A percentile compares a stretch with the other conserved stretches of the same genome.
Conservation (phyloP, 2,329 filamentous ascomycete species). For the Dendrostoma leiphaemia region DNA sequence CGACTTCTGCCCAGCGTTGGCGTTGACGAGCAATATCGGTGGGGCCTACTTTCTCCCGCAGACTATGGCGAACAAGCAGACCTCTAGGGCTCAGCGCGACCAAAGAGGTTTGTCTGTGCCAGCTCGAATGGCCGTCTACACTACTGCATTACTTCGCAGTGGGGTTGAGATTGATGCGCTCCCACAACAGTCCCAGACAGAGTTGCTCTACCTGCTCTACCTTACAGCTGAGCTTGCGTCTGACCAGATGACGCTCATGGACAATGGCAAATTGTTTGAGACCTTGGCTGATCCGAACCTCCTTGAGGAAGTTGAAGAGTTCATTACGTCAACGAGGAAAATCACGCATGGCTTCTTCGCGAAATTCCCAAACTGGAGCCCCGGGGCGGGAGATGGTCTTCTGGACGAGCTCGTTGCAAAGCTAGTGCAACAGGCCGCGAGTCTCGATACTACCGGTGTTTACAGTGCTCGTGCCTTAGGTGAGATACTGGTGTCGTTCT, state of each 20-base stretch:
- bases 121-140: slow-evolving; percentile 73
- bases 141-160: slow-evolving; percentile 52
- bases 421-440: slow-evolving; percentile 41
- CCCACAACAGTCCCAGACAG: slow-evolving; percentile 41
- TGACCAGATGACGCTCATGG: slow-evolving; percentile 51
- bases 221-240: slow-evolving; percentile 50
- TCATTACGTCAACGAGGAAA: slow-evolving; percentile 40
- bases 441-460: slow-evolving; percentile 41
- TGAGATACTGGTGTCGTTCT: slow-evolving; percentile 46
- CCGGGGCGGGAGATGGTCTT: slow-evolving; percentile 29
- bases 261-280: slow-evolving; percentile 46
- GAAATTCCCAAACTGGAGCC: slow-evolving; percentile 36
- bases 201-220: slow-evolving; percentile 50
- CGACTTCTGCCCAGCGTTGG: slow-evolving; percentile 60
- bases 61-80: neutral
- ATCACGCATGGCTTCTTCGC: slow-evolving; percentile 34
- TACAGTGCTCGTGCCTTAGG: slow-evolving; percentile 54
- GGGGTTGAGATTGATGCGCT: slow-evolving; percentile 38
- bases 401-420: slow-evolving; percentile 41
- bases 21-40: slow-evolving; percentile 70
- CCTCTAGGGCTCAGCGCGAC: slow-evolving; percentile 49
- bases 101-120: slow-evolving; percentile 68
- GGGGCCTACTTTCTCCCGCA: slow-evolving; percentile 64
- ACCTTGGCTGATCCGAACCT: slow-evolving; percentile 34
- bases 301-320: slow-evolving; percentile 39